phyloP scores from a whole-genome alignment of 257 asterid species.

The Datura wrightii region DNA sequence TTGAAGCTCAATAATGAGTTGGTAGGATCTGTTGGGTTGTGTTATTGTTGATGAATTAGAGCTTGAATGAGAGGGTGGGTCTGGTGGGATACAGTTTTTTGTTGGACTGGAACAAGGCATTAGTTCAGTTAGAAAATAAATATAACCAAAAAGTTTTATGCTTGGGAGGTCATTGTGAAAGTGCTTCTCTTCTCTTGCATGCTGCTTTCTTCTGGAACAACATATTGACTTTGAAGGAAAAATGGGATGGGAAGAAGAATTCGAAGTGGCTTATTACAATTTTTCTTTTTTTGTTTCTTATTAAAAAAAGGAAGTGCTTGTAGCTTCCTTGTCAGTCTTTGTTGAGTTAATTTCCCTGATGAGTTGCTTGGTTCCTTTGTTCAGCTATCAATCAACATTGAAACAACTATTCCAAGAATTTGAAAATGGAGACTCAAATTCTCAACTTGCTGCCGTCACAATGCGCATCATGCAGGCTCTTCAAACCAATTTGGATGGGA shows the following conservation, averaged over 20 bases:
- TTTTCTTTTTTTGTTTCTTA: too few species aligned
- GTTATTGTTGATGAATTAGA: too few species aligned
- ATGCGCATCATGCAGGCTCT: slow-evolving; percentile 99
- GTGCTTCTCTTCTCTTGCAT: not conserved
- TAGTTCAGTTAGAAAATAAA: not conserved
- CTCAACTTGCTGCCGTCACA: slow-evolving; percentile 94
- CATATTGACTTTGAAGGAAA: not conserved
- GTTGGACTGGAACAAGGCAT: not conserved
- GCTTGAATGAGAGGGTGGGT: not conserved
- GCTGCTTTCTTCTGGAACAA: not conserved
- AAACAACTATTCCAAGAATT: slow-evolving; percentile 95
- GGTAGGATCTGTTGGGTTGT: not conserved
- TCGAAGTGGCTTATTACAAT: not conserved
- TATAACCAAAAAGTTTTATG: not conserved
- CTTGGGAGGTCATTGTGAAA: not conserved
- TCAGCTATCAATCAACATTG: slow-evolving; percentile 93
- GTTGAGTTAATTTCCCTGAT: not conserved
- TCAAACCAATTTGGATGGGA: slow-evolving; percentile 96
- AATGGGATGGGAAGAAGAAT: not conserved
- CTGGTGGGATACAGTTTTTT: not conserved
- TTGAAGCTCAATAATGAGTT: not conserved
- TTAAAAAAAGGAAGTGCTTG: not conserved
- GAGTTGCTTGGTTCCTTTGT: slow-evolving; percentile 26
- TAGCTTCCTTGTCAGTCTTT: not conserved
- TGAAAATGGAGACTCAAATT: slow-evolving; percentile 69